Percentiles rank a stretch among this genome's conserved stretches.
Evolutionary conservation across 169 alveolate species (phyloP).

Genomic region (Plasmodium sp.): DNA sequence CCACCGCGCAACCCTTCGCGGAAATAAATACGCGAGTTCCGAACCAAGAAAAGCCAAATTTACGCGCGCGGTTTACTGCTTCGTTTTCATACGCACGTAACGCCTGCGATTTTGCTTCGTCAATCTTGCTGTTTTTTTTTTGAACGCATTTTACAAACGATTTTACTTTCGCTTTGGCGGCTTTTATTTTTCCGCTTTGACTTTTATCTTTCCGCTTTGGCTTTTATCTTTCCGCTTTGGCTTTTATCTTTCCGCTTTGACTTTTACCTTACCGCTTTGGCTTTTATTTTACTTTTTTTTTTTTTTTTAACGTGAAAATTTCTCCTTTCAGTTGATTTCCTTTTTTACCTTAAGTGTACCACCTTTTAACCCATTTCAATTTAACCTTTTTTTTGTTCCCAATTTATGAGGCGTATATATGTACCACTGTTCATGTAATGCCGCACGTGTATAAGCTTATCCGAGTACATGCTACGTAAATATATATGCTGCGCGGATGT

Average conservation of each 20-base stretch:
- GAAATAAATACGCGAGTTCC: background rate
- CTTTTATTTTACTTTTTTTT: background rate
- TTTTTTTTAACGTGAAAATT: background rate
- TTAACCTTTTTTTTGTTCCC: background rate
- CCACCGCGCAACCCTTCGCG: background rate
- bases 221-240: too few relatives aligned
- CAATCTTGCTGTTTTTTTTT: background rate
- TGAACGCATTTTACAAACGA: background rate
- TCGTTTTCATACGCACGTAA: background rate
- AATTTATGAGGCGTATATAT: background rate
- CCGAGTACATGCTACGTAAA: background rate
- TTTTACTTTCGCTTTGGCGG: background rate
- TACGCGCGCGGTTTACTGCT: background rate
- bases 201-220: background rate
- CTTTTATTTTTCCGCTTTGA: background rate
- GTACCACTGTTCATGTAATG: background rate
- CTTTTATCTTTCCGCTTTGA: too few relatives aligned
- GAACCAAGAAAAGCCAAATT: background rate
- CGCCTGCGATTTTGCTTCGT: background rate
- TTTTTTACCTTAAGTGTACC: background rate
- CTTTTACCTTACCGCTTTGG: background rate
- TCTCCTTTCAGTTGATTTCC: background rate
- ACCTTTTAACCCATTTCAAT: background rate
- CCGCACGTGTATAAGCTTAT: background rate
- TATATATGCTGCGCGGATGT: background rate